Percentiles rank a stretch among this genome's conserved stretches.
phyloP scores from a whole-genome alignment of 805 yeast genomes.

The Schizosaccharomyces lindneri region DNA sequence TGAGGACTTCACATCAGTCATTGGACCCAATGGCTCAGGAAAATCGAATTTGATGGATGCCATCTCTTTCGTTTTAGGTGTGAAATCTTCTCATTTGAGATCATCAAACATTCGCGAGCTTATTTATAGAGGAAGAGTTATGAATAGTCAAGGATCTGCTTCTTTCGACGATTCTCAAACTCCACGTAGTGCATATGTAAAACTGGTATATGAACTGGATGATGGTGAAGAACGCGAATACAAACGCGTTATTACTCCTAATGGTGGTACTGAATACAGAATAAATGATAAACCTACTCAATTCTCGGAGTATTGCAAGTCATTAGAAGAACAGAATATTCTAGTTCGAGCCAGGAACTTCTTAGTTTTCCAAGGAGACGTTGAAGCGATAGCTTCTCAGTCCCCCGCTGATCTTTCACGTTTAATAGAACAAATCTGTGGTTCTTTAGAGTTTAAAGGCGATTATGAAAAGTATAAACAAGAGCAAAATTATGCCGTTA shows the following conservation, averaged over 20 bases:
- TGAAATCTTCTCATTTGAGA: constrained; percentile 48
- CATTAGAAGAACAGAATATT: constrained; percentile 55
- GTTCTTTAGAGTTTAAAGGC: constrained; percentile 29
- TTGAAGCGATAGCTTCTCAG: constrained; percentile 77
- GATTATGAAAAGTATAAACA: constrained; percentile 45
- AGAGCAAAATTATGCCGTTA: constrained; percentile 40
- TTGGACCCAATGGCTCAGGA: constrained; percentile 98
- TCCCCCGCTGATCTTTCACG: constrained; percentile 49
- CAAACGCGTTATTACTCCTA: constrained; percentile 27
- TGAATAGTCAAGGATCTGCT: constrained; percentile 11
- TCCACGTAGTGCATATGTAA: constrained; percentile 36
- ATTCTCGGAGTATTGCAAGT: constrained; percentile 36
- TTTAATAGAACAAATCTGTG: constrained; percentile 61
- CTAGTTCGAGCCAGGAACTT: constrained; percentile 75
- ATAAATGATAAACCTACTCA: constrained; percentile 37
- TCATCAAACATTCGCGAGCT: constrained; percentile 51
- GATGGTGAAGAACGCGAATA: constrained; percentile 34
- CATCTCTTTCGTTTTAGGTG: constrained; percentile 78
- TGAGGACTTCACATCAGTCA: constrained; percentile 60
- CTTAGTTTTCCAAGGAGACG: constrained; percentile 89
- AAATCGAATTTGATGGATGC: constrained; percentile 96
- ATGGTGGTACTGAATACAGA: constrained; percentile 43
- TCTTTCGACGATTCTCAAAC: not conserved
- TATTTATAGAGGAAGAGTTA: constrained; percentile 46
- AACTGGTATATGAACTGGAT: constrained; percentile 42